Percentiles rank a stretch among this genome's conserved stretches.
phyloP scores from a whole-genome alignment of 768 basidiomycete species.

The Suillus weaverae region DNA sequence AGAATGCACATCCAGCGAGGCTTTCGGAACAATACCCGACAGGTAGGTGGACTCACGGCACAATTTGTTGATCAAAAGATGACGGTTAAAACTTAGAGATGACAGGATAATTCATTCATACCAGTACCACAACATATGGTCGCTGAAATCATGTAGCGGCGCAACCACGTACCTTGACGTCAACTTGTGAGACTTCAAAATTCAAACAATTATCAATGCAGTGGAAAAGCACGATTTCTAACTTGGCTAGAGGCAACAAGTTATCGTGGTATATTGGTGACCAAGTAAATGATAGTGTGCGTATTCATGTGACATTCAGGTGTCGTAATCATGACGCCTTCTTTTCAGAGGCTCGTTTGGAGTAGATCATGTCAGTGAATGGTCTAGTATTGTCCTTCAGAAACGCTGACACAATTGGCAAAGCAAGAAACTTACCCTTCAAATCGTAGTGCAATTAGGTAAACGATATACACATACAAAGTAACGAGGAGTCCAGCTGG shows the following conservation, averaged over 20 bases:
- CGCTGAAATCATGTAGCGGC: no score
- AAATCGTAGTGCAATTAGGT: constrained; percentile 78
- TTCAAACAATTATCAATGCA: background rate
- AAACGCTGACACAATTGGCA: background rate
- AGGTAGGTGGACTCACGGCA: no score
- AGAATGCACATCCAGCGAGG: no score
- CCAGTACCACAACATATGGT: no score
- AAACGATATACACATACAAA: constrained; percentile 79
- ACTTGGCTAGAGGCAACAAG: background rate
- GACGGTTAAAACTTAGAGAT: no score
- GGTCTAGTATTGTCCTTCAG: constrained; percentile 42
- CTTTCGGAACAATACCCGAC: no score
- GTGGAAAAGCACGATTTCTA: background rate
- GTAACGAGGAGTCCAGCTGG: constrained; percentile 84
- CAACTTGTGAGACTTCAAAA: background rate
- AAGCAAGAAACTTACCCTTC: constrained; percentile 69
- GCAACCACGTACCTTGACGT: background rate
- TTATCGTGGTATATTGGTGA: background rate
- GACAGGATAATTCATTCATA: no score
- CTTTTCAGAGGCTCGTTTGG: constrained; percentile 43
- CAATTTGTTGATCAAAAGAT: no score
- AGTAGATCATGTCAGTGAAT: constrained; percentile 83
- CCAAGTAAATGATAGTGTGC: background rate
- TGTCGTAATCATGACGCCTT: constrained; percentile 14
- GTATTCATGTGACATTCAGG: no score